Percentiles rank a stretch among this genome's conserved stretches.
These are phyloP conservation scores for Cephaloascus fragrans DNA, from an alignment of 805 yeast genomes.

Conservation along the genomic window DNA sequence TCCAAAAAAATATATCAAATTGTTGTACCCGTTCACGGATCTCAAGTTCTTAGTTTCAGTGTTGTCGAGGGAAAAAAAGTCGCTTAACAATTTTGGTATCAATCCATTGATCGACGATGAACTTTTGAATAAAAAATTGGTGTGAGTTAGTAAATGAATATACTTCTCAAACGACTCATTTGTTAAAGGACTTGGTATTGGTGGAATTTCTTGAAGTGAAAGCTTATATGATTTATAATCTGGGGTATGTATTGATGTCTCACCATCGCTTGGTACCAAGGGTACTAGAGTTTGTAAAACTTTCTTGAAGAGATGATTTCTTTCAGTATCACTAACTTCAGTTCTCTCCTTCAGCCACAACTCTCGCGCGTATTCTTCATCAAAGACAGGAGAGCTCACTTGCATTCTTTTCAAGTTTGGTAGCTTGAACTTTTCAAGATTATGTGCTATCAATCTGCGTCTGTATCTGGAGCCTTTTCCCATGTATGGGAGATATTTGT, in stretches of 20 bases:
- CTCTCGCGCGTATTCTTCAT: background rate
- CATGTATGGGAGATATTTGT: background rate
- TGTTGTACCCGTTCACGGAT: slow-evolving; percentile 26
- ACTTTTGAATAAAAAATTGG: slow-evolving; percentile 18
- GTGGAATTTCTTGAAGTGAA: background rate
- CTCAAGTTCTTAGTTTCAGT: slow-evolving; percentile 17
- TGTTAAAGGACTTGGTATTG: slow-evolving; percentile 9
- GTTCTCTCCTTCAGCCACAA: background rate
- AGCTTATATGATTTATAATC: background rate
- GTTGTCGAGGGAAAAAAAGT: slow-evolving; percentile 26
- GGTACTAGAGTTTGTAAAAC: background rate
- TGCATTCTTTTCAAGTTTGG: background rate
- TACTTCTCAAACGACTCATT: slow-evolving; percentile 20
- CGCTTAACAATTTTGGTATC: slow-evolving; percentile 23
- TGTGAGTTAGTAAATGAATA: slow-evolving; percentile 25
- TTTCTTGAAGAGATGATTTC: background rate
- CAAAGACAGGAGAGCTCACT: background rate
- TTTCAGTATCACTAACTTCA: background rate
- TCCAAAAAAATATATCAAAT: slow-evolving; percentile 29
- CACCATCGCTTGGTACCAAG: background rate
- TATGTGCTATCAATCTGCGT: background rate
- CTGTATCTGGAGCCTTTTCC: background rate
- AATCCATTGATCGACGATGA: slow-evolving; percentile 22
- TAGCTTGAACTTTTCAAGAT: background rate
- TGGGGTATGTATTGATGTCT: background rate